Evolutionary conservation across 805 yeast genomes (phyloP).

Genomic region (Candida tibetensis): DNA sequence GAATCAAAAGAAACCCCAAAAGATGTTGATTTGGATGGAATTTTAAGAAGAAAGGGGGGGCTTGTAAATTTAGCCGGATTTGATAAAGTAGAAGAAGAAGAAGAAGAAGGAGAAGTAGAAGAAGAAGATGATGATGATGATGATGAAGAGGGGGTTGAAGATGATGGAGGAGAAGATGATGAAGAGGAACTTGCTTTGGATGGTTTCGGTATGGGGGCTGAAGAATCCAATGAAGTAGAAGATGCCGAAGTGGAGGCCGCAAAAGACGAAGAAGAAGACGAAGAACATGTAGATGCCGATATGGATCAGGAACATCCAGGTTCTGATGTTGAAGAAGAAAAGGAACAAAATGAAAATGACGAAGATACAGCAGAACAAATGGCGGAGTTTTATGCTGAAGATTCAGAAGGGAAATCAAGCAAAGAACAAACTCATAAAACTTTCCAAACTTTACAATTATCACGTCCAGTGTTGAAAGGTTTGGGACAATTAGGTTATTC

Average conservation of each 20-base stretch:
- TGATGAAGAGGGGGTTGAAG: slow-evolving; percentile 21
- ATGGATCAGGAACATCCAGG: slow-evolving; percentile 31
- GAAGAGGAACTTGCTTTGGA: slow-evolving; percentile 44
- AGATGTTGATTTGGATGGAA: slow-evolving; percentile 84
- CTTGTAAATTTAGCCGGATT: slow-evolving; percentile 52
- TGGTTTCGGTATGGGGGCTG: slow-evolving; percentile 47
- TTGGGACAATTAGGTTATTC: slow-evolving; percentile 75
- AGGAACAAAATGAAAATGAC: slow-evolving; percentile 33
- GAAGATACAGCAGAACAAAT: slow-evolving; percentile 80
- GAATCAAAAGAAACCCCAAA: slow-evolving; percentile 36
- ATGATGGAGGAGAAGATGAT: slow-evolving; percentile 24
- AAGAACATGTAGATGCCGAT: too few relatives aligned
- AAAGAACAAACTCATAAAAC: slow-evolving; percentile 52
- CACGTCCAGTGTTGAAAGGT: slow-evolving; percentile 89
- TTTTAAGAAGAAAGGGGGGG: slow-evolving; percentile 83
- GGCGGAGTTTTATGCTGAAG: slow-evolving; percentile 72
- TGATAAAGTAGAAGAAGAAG: slow-evolving; percentile 18
- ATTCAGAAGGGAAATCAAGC: slow-evolving; percentile 44
- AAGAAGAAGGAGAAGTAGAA: slow-evolving; percentile 12
- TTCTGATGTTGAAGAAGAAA: slow-evolving; percentile 20
- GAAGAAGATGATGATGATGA: slow-evolving; percentile 22
- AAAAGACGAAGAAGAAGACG: slow-evolving; percentile 27
- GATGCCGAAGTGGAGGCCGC: slow-evolving; percentile 25
- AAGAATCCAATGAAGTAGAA: slow-evolving; percentile 35
- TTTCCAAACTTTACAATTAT: slow-evolving; percentile 74